phyloP scores from a whole-genome alignment of 805 yeast species.

The Schizosaccharomyces cryophilus region DNA sequence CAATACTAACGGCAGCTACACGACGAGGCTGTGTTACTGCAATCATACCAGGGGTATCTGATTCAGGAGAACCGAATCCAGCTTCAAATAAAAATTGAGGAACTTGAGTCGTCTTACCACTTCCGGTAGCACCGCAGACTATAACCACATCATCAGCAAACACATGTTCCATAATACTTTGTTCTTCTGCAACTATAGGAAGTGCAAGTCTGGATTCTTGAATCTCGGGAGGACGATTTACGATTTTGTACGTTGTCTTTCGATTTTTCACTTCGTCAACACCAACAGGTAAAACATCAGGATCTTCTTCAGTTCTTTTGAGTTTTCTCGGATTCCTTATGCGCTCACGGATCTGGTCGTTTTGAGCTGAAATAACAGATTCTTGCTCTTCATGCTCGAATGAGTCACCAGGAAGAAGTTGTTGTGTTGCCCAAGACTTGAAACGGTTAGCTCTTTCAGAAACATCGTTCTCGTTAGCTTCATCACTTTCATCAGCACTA shows the following conservation, averaged over 20 bases:
- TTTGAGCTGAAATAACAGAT: background rate
- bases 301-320: constrained; percentile 50
- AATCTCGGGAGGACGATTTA: constrained; percentile 38
- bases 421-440: constrained; percentile 70
- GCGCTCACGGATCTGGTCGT: background rate
- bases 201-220: constrained; percentile 43
- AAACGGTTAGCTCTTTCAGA: constrained; percentile 34
- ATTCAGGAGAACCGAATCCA: constrained; percentile 48
- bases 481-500: constrained; percentile 6
- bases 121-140: constrained; percentile 93
- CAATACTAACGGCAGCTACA: constrained; percentile 85
- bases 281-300: constrained; percentile 34
- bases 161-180: constrained; percentile 81
- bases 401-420: constrained; percentile 34
- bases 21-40: constrained; percentile 91
- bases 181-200: constrained; percentile 83
- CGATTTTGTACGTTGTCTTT: constrained; percentile 41
- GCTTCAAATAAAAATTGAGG: constrained; percentile 89
- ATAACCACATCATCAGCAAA: constrained; percentile 77
- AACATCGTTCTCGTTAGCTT: constrained; percentile 20
- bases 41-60: constrained; percentile 71
- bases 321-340: constrained; percentile 14
- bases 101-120: constrained; percentile 94
- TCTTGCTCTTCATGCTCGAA: background rate
- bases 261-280: constrained; percentile 21